Base-by-base conservation (phyloP, 345 rosid species). In the Lepidium aucheri region DNA sequence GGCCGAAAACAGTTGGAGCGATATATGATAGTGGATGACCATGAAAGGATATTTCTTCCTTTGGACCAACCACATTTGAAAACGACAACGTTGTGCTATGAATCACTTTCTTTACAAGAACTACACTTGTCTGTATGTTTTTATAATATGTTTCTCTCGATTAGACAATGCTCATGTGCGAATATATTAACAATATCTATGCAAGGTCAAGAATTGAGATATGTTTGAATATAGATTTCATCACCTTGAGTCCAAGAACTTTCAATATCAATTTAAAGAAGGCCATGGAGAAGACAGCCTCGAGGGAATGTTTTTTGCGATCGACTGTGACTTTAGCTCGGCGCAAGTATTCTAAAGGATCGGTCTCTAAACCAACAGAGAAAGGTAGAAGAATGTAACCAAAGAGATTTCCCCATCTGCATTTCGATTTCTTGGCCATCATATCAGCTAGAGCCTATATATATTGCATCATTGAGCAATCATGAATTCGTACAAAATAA, bases 1-100 rank as follows among this genome's bases (percentile, higher is more conserved):
- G 87, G 33, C 87, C 89, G 53, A 80, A 82, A 35, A 77, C 82
- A 63, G 66, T 72, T n/a, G 95, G 86, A 13, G 87, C 86, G 53
- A 88, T 60, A 77, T 79, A 88, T 57, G 83, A 70, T 3, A 85
- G 36, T 6, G 89, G 84, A 59, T 82, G 86, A 1, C 87, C 95
- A 47, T 77, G 84, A 18, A 84, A 84, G 34, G 79, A 68, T 15
- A 85, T 81, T 69, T 88, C 91, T 72, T 85, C 87, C 9, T 44
- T 43, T 9, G 88, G 91, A 47, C 91, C 91, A 4, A 77, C 73
- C 14, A 85, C 63, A 20, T 84, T 88, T 5, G 91, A 88, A 61
- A 71, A 72, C 35, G 71, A 43, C 78, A 44, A 82, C 10, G 81
- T 33, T 47, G 89, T 83, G 75, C 79, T 87, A 3, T 73, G 79